Evolutionary conservation across 148 eudicot genomes (phyloP), one percentile per base, ranked within the genome.

Genomic region (Fallopia convolvulus): DNA sequence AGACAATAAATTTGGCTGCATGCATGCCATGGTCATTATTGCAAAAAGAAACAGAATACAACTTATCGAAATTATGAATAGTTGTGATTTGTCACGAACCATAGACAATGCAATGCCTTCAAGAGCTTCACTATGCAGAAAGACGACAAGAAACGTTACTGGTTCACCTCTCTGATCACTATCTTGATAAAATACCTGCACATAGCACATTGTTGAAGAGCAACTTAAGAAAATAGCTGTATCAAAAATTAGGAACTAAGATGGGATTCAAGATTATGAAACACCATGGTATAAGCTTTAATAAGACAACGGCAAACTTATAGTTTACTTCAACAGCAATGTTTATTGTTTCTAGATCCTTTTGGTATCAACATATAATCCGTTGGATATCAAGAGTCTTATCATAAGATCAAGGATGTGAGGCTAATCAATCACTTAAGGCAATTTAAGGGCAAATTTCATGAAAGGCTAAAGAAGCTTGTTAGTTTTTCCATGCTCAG

Each of bases 101-200:
- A 87, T 85, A 72, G 93, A 88, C 74, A 90, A 41, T 42, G 84
- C 83, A 72, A 90, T 87, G 79, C 92, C 89, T 85, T 92, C 97
- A 71, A 92, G 88, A 74, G 92, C 97, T 87, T 90, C 87, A 81
- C 93, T 91, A 20, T 72, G 82, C 73, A 89, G 88, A 82, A 91
- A 87, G 61, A 86, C 83, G 78, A 83, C 88, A 49, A 82, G 84
- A 74, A 90, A 87, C 70, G 84, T 84, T 83, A 90, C 49, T 23
- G 85, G 84, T 81, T 88, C 92, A 23, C 82, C 86, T 49, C 83
- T 86, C 77, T 83, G 73, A 80, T 92, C 88, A 63, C 81, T 74
- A 76, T 90, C 91, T 83, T 83, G 81, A 74, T 84, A 88, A 70
- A 84, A 72, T 63, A 84, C 87, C 93, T 91, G 81, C 72, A 60